Evolutionary conservation across 2,329 filamentous ascomycete species (phyloP), one percentile per base, ranked within the genome.

Genomic region (Anisogramma anomala): DNA sequence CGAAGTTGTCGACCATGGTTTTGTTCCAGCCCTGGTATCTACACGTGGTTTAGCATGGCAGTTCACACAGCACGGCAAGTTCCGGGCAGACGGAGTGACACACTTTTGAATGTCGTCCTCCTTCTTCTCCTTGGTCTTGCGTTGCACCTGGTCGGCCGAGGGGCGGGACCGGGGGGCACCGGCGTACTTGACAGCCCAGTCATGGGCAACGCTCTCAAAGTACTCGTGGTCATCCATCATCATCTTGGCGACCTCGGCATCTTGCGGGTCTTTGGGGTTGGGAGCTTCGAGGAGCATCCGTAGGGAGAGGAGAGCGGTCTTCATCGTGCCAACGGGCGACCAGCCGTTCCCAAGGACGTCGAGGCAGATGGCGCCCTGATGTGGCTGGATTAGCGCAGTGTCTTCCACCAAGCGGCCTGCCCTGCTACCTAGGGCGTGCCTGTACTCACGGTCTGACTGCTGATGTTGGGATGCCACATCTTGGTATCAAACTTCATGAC

Each of bases 391-490:
- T 33, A 32, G 23, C 6, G 31, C 36, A 15, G 10, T 11, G 17
- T 13, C 30, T 22, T 26, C 20, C 18, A 27, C 13, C 13, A 30
- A 30, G 14, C 7, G 27, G 13, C 4, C 7, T 30, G 3, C 13
- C 27, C n/a, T 30, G n/a, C n/a, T 14, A 3, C 27, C 8, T 14
- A 14, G 14, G 14, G 13, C 13, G 30, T 13, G 6, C 14, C 6
- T 42, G 22, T 14, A 69, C 79, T 56, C 65, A 94, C 87, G 30
- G 88, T 95, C 58, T 91, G 83, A 55, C 83, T 89, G 70, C 84
- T 93, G 64, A 98, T 77, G 57, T 98, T 98, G 25, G 91, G 91
- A 60, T 98, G 91, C 88, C 88, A 98, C 52, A 96, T 82, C 62
- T 82, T 88, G 49, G 91, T 98, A 49, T 82, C 75, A 57, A 96